phyloP scores from a whole-genome alignment of 148 eudicot genomes.

The Tetragonia tetragonoides region DNA sequence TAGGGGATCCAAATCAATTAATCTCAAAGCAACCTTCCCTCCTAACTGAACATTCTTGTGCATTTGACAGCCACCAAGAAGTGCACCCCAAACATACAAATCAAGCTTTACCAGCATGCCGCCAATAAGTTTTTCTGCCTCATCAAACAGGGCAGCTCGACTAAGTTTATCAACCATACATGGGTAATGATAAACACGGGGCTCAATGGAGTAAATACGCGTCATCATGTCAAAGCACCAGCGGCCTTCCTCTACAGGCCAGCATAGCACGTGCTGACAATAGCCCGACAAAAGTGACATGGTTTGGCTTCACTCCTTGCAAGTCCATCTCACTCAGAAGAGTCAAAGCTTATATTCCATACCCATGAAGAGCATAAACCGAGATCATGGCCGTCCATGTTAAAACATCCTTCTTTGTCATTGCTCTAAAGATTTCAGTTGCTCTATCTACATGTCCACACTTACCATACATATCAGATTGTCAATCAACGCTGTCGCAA shows the following conservation, averaged over 20 bases:
- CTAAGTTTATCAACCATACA: constrained; percentile 71
- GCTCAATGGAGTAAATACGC: constrained; percentile 44
- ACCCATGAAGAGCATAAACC: constrained; percentile 56
- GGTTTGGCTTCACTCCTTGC: constrained; percentile 57
- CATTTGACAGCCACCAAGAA: constrained; percentile 75
- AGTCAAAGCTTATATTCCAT: constrained; percentile 54
- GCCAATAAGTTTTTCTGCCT: constrained; percentile 56
- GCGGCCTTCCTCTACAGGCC: constrained; percentile 56
- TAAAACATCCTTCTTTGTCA: constrained; percentile 60
- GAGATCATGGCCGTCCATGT: constrained; percentile 94
- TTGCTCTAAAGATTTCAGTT: constrained; percentile 41
- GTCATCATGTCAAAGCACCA: constrained; percentile 60
- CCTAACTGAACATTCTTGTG: constrained; percentile 63
- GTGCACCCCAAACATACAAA: constrained; percentile 75
- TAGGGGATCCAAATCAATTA: constrained; percentile 57
- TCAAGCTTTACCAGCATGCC: constrained; percentile 70
- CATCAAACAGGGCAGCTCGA: constrained; percentile 64
- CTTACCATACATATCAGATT: constrained; percentile 85
- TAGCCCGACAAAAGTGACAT: constrained; percentile 63
- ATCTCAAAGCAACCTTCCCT: constrained; percentile 52
- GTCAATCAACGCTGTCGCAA: constrained; percentile 69
- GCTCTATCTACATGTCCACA: constrained; percentile 65
- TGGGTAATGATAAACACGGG: constrained; percentile 67
- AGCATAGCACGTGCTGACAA: constrained; percentile 81
- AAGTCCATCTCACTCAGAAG: constrained; percentile 54